phyloP scores from a whole-genome alignment of 2,329 filamentous ascomycete genomes.

The Paecilomyces sp. region DNA sequence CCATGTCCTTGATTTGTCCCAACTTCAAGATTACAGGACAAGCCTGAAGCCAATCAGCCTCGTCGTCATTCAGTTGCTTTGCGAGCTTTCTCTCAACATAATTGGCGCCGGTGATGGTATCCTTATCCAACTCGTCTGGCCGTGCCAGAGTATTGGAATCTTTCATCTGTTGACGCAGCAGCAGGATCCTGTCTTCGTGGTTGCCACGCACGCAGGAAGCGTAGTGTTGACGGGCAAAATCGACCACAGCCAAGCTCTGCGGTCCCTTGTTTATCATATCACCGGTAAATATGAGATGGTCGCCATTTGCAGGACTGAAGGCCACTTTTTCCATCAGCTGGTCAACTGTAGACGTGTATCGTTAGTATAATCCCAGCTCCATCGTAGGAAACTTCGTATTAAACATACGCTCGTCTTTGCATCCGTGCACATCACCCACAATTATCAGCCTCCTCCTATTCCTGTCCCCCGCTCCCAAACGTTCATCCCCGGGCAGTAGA shows the following conservation, averaged over 20 bases:
- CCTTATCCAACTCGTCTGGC: slow-evolving; percentile 15
- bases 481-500: slow-evolving; percentile 34
- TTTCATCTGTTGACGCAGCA: slow-evolving; percentile 48
- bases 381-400: slow-evolving; percentile 1
- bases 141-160: slow-evolving; percentile 13
- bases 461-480: background rate
- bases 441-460: slow-evolving; percentile 60
- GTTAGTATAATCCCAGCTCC: slow-evolving; percentile 1
- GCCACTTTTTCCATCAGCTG: slow-evolving; percentile 59
- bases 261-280: slow-evolving; percentile 84
- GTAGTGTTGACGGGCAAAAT: slow-evolving; percentile 62
- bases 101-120: slow-evolving; percentile 23
- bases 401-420: slow-evolving; percentile 56
- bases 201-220: slow-evolving; percentile 86
- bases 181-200: slow-evolving; percentile 81
- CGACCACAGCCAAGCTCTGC: slow-evolving; percentile 70
- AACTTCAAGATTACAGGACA: slow-evolving; percentile 74
- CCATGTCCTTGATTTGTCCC: slow-evolving; percentile 53
- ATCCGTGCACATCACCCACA: slow-evolving; percentile 90
- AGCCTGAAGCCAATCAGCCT: slow-evolving; percentile 60
- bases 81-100: slow-evolving; percentile 45
- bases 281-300: slow-evolving; percentile 70
- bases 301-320: slow-evolving; percentile 52
- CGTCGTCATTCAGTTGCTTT: slow-evolving; percentile 50
- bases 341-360: slow-evolving; percentile 27